These are phyloP conservation scores for Chalciporus pseudorubinellus DNA, from an alignment of 768 basidiomycete genomes.

Conservation along the genomic window DNA sequence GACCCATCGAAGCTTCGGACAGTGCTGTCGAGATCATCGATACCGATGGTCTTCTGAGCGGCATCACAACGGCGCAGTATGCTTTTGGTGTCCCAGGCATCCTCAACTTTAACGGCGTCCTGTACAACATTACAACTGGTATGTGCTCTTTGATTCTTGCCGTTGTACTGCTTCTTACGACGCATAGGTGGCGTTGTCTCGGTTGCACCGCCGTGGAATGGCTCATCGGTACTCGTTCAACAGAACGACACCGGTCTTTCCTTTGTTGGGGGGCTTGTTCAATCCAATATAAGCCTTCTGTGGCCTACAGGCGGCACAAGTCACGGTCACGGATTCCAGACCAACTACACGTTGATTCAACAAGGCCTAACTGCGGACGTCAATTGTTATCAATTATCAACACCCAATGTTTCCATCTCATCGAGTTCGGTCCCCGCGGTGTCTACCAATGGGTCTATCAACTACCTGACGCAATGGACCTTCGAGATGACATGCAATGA, in stretches of 20 bases:
- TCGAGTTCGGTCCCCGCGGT: background rate
- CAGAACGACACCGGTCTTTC: background rate
- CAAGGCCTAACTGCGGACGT: slow-evolving; percentile 12
- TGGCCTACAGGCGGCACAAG: background rate
- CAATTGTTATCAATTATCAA: background rate
- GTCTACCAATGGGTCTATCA: background rate
- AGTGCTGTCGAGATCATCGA: slow-evolving; percentile 8
- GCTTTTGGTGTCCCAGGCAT: background rate
- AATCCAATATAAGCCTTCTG: background rate
- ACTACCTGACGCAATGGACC: background rate
- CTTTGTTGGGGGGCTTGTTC: slow-evolving; percentile 5
- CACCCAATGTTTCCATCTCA: background rate
- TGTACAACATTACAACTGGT: slow-evolving; percentile 9
- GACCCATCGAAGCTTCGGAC: background rate
- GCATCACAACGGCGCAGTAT: slow-evolving; percentile 7
- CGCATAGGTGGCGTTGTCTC: slow-evolving; percentile 2
- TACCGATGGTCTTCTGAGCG: slow-evolving; percentile 4
- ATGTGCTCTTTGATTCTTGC: background rate
- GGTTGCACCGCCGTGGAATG: background rate
- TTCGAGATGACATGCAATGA: background rate
- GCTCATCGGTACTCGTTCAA: background rate
- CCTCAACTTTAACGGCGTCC: slow-evolving; percentile 4
- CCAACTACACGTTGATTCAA: background rate
- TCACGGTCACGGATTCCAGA: background rate
- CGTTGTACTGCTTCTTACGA: background rate